A percentile compares a stretch with the other conserved stretches of the same genome.
Conservation (phyloP, 2,329 filamentous ascomycete species). For the Colletotrichum magnum region DNA sequence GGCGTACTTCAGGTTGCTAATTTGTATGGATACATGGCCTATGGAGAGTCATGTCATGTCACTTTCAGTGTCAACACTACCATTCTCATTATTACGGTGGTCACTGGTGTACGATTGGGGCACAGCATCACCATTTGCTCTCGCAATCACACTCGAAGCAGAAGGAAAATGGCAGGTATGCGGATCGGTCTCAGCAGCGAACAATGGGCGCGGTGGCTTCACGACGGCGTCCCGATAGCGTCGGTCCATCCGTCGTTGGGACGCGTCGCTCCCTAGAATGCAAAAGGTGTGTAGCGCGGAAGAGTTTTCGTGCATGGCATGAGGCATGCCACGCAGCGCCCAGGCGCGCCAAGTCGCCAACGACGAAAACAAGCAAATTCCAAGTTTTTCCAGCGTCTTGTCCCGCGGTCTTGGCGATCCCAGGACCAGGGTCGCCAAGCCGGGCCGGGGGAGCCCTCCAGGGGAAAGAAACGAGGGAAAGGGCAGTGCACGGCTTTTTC, state of each 20-base stretch:
- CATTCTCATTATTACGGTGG: too few relatives aligned
- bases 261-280: too few relatives aligned
- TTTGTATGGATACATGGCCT: not conserved
- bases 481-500: constrained; percentile 16
- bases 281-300: too few relatives aligned
- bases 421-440: constrained; percentile 12
- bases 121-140: not conserved
- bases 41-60: constrained; percentile 18
- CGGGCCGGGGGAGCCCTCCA: too few relatives aligned
- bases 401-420: constrained; percentile 40
- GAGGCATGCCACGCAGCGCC: constrained; percentile 28
- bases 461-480: too few relatives aligned
- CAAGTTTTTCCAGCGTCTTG: constrained; percentile 40
- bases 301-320: not conserved
- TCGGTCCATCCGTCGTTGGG: too few relatives aligned
- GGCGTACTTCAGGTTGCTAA: too few relatives aligned
- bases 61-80: constrained; percentile 2
- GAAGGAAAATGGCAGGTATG: constrained; percentile 8
- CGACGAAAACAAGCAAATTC: constrained; percentile 40
- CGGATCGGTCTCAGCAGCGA: constrained; percentile 16
- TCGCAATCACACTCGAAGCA: not conserved
- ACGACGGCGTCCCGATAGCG: constrained; percentile 17
- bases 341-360: constrained; percentile 38
- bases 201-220: constrained; percentile 23
- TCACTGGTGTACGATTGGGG: too few relatives aligned